These are phyloP conservation scores for Chlorella sp. DNA, from an alignment of 139 green algal species.

Conservation along the genomic window DNA sequence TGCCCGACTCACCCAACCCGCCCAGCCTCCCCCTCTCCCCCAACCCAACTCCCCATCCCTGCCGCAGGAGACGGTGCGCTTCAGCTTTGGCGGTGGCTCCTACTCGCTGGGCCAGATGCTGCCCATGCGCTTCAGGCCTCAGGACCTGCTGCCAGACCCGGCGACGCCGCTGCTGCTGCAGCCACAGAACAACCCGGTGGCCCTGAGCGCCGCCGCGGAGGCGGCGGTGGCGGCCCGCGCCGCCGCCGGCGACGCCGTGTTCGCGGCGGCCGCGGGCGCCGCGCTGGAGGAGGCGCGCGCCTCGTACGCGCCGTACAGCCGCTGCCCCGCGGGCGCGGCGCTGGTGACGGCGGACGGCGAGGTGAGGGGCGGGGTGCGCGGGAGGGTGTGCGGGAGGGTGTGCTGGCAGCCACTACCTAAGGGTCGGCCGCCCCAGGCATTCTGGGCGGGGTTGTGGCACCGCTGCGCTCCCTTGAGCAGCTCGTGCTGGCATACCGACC, in stretches of 20 bases:
- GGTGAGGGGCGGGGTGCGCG: no score
- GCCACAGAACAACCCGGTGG: constrained; percentile 61
- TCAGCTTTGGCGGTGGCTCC: constrained; percentile 56
- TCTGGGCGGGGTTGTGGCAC: no score
- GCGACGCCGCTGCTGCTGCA: constrained; percentile 70
- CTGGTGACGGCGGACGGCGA: constrained; percentile 52
- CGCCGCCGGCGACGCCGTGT: constrained; percentile 5
- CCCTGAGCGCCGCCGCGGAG: constrained; percentile 34
- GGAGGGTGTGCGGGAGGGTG: no score
- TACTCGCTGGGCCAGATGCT: constrained; percentile 69
- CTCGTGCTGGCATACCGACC: no score
- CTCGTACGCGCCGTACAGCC: constrained; percentile 80
- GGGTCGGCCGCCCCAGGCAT: no score
- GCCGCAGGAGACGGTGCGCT: constrained; percentile 59
- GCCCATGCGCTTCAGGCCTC: constrained; percentile 73
- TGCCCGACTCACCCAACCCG: neutral
- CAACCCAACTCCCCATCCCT: neutral
- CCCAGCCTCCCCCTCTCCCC: neutral
- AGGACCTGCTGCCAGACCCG: constrained; percentile 62
- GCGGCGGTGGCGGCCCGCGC: neutral
- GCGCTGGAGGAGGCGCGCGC: constrained; percentile 45
- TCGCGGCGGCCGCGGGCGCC: constrained; percentile 41
- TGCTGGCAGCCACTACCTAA: no score
- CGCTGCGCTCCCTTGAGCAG: no score
- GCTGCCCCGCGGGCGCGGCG: constrained; percentile 69